phyloP scores from a whole-genome alignment of 352 stramenopile species.

The Globisporangium camurandrum region DNA sequence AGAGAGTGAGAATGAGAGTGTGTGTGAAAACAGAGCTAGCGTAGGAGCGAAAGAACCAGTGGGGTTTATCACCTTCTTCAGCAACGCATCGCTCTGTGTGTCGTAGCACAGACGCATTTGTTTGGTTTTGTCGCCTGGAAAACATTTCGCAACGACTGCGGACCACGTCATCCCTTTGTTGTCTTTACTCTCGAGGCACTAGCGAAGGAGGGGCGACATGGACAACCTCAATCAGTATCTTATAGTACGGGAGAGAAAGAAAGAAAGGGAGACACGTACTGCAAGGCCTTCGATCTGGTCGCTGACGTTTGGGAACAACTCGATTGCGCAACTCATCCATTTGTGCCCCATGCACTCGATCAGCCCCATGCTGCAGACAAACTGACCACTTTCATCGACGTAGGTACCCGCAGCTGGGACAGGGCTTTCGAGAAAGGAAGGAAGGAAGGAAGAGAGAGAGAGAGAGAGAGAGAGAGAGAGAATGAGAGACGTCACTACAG shows the following conservation, averaged over 20 bases:
- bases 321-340: conserved; percentile 70
- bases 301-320: conserved; percentile 53
- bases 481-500: not conserved
- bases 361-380: conserved; percentile 58
- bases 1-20: not conserved
- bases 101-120: conserved; percentile 64
- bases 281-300: conserved; percentile 56
- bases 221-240: not conserved
- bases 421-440: conserved; percentile 22
- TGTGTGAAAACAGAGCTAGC: not conserved
- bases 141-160: conserved; percentile 57
- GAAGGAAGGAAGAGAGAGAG: not conserved
- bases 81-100: conserved; percentile 41
- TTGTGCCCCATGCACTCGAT: conserved; percentile 73
- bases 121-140: conserved; percentile 31
- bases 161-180: conserved; percentile 68
- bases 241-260: not conserved
- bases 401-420: conserved; percentile 64
- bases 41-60: too few relatives aligned
- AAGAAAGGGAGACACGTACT: conserved; percentile 19
- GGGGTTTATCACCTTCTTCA: conserved; percentile 64
- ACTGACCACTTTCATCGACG: conserved; percentile 44
- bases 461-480: not conserved
- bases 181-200: conserved; percentile 74
- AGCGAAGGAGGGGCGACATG: conserved; percentile 2